Evolutionary conservation across 352 stramenopile genomes (phyloP), one percentile per base, ranked within the genome.

Genomic region (Peronospora destructor): DNA sequence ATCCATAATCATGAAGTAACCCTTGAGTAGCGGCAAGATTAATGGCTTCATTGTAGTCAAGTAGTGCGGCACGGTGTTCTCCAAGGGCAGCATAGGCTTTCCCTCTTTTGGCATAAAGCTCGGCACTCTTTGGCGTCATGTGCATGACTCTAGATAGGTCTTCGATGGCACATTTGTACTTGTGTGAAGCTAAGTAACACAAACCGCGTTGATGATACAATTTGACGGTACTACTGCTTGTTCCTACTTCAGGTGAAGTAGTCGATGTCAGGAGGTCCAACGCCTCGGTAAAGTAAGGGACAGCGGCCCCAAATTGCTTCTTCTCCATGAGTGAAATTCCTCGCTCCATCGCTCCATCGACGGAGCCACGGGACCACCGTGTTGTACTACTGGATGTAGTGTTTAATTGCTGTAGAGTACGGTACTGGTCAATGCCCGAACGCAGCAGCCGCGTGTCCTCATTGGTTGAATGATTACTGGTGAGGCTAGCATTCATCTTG

Each of bases 61-160:
- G 48, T 38, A 90, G 59, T 6, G 81, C 81, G 2, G 57, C 61
- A 14, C 71, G 53, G 49, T 76, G 54, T 28, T 89, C 64, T 0
- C 73, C 56, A 1, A 88, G 40, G 13, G 75, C 59, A 14, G 75
- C 76, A 43, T 73, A 85, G 3, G 78, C 76, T 42, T 74, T 71
- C 8, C 74, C 81, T 16, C 81, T 71, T 45, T 82, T 81, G 3
- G 76, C 66, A 34, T 86, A 82, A 19, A 92, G 62, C 40, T 87
- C 65, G 2, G 73, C 46, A 48, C 78, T 84, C 64, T 70, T 73
- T 5, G 81, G 81, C 11, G 76, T 87, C 53, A 79, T 61, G 9
- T 71, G 53, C 57, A 93, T 89, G 16, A 90, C 69, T 13, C 55
- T 44, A 2, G 75, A 81, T 12, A 88, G 69, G 57, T 93, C 82